Evolutionary conservation across 106 monocot species (phyloP).

Genomic region (Allium sativum): DNA sequence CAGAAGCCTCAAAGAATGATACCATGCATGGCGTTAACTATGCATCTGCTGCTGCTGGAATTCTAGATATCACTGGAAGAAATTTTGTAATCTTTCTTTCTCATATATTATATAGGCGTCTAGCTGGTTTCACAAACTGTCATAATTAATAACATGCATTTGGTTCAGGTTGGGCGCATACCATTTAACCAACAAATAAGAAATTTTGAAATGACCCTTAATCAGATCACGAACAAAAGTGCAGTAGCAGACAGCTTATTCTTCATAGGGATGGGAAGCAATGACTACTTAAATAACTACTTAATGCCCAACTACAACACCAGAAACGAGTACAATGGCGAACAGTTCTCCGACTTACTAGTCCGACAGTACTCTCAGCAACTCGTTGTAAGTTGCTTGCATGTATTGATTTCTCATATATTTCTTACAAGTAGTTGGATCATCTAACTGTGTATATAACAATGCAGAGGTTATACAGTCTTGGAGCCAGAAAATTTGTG

Average conservation of each 20-base stretch:
- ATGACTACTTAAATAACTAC: conserved; percentile 96
- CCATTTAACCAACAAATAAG: conserved; percentile 84
- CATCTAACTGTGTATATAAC: not conserved
- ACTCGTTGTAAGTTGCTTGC: conserved; percentile 33
- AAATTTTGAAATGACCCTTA: conserved; percentile 67
- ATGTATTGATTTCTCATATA: not conserved
- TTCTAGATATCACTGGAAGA: conserved; percentile 73
- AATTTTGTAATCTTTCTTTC: conserved; percentile 46
- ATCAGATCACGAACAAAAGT: conserved; percentile 43
- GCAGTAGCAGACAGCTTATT: conserved; percentile 46
- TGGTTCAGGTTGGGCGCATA: conserved; percentile 50
- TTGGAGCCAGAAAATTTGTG: conserved; percentile 67
- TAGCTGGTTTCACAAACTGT: not conserved
- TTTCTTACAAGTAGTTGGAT: not conserved
- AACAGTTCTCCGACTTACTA: conserved; percentile 61
- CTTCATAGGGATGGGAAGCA: conserved; percentile 88
- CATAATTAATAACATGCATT: not conserved
- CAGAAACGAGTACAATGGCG: conserved; percentile 45
- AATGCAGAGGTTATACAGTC: conserved; percentile 58
- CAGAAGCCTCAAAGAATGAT: conserved; percentile 34
- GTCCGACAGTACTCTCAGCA: conserved; percentile 48
- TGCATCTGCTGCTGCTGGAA: conserved; percentile 87
- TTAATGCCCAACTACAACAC: conserved; percentile 75
- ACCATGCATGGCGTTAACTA: conserved; percentile 77
- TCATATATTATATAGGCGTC: not conserved